These are phyloP conservation scores for Drechslerella coelobrocha DNA, from an alignment of 2,329 filamentous ascomycete species.

Conservation along the genomic window DNA sequence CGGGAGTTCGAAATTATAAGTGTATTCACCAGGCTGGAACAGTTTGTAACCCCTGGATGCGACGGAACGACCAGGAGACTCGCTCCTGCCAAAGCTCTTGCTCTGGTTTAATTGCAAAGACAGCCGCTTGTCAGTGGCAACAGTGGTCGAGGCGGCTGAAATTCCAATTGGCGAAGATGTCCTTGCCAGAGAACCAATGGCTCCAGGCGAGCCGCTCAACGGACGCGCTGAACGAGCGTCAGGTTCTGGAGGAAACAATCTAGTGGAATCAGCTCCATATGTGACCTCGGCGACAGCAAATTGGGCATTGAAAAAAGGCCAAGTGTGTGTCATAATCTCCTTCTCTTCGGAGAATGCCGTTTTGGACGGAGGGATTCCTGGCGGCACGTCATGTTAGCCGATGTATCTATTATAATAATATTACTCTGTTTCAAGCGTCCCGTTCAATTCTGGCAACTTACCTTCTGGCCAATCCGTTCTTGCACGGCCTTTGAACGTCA, in stretches of 20 bases:
- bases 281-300: constrained; percentile 67
- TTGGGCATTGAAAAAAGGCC: constrained; percentile 89
- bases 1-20: constrained; percentile 81
- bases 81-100: constrained; percentile 82
- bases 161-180: constrained; percentile 53
- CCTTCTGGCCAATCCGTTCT: constrained; percentile 95
- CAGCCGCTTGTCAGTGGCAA: constrained; percentile 68
- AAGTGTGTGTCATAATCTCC: constrained; percentile 82
- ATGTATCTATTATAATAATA: constrained; percentile 4
- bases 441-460: constrained; percentile 54
- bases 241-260: constrained; percentile 62
- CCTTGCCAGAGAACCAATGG: constrained; percentile 52
- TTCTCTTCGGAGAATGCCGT: constrained; percentile 83
- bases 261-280: constrained; percentile 69
- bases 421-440: constrained; percentile 9
- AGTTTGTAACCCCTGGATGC: constrained; percentile 83
- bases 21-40: constrained; percentile 77
- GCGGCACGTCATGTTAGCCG: constrained; percentile 21
- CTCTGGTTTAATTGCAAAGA: constrained; percentile 82
- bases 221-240: constrained; percentile 55
- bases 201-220: constrained; percentile 59
- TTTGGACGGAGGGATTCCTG: constrained; percentile 84
- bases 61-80: constrained; percentile 67
- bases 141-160: constrained; percentile 58
- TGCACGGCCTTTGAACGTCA: constrained; percentile 84